Evolutionary conservation across 495 filamentous ascomycete species (phyloP).

Genomic region (Penicillium bialowiezense): DNA sequence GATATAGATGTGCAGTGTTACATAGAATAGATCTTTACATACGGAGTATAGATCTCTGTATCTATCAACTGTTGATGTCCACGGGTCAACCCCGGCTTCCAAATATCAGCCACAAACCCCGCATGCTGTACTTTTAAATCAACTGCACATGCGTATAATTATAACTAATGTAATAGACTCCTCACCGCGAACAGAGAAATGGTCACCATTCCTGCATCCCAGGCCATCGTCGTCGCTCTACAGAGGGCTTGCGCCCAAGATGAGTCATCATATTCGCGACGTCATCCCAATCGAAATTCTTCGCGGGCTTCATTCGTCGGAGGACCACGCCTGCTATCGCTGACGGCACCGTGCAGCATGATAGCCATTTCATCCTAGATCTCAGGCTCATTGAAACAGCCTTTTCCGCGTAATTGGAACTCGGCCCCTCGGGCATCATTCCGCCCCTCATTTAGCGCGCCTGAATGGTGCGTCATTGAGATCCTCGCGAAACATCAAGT

Average conservation of each 20-base stretch:
- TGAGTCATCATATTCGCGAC: conserved; percentile 34
- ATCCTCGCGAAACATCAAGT: conserved; percentile 21
- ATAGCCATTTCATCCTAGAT: conserved; percentile 5
- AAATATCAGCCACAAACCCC: not conserved
- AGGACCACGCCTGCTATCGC: no score
- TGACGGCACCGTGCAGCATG: conserved; percentile 11
- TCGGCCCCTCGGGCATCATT: conserved; percentile 13
- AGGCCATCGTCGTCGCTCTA: no score
- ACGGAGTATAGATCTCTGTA: not conserved
- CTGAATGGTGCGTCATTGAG: conserved; percentile 23
- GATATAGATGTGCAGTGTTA: conserved; percentile 1
- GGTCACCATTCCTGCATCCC: no score
- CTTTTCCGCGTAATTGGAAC: conserved; percentile 6
- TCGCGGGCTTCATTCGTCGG: not conserved
- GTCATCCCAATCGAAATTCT: conserved; percentile 21
- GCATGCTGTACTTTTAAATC: not conserved
- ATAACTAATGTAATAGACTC: not conserved
- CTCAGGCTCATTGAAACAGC: no score
- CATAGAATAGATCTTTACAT: conserved; percentile 9
- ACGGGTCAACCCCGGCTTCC: no score
- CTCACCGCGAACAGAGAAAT: no score
- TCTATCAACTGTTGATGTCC: not conserved
- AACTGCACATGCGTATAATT: not conserved
- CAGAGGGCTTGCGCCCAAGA: no score
- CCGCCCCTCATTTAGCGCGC: conserved; percentile 13